Evolutionary conservation across 495 filamentous ascomycete genomes (phyloP), one percentile per base, ranked within the genome.

Genomic region (Achaetomiella virescens): DNA sequence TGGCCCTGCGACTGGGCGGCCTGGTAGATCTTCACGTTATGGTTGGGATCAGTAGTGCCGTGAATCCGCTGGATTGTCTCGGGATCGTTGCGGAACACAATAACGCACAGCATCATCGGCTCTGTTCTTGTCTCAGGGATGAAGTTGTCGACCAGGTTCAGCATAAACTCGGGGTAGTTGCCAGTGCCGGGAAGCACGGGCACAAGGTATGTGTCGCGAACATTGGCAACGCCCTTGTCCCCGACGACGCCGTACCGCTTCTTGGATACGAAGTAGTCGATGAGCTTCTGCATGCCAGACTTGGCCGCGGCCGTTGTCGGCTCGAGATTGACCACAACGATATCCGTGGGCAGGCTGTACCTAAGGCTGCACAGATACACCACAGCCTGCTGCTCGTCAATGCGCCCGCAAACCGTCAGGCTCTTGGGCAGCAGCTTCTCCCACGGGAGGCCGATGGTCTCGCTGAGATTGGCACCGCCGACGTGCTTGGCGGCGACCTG

Each of bases 331-430:
- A 91, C 80, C 20, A 90, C 83, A 0, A 84, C 74, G 3, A 92
- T 75, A 65, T 96, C 90, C 3, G 85, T 87, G 14, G 81, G 83
- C 21, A 76, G 71, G 66, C 83, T 89, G 61, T 84, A 90, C 24
- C 86, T 78, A 29, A 95, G 73, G 24, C 88, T 82, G 61, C 88
- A 93, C 3, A 98, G 83, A 67, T 98, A 98, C 38, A 90, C 86
- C 57, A 88, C 87, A 18, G 91, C 93, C 31, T 86, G 82, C 54
- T 84, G 78, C 54, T 85, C 81, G 17, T 85, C 82, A 51, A 97
- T 95, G 6, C 93, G 83, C 11, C 93, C 93, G 60, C 90, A 86
- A 50, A 97, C 81, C 14, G 79, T 80, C 36, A 98, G 70, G 2
- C 71, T 78, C 6, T 78, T 66, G 1, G 88, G 84, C 12, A 93